Evolutionary conservation across 345 rosid genomes (phyloP).

Genomic region (Populus pruinosa): DNA sequence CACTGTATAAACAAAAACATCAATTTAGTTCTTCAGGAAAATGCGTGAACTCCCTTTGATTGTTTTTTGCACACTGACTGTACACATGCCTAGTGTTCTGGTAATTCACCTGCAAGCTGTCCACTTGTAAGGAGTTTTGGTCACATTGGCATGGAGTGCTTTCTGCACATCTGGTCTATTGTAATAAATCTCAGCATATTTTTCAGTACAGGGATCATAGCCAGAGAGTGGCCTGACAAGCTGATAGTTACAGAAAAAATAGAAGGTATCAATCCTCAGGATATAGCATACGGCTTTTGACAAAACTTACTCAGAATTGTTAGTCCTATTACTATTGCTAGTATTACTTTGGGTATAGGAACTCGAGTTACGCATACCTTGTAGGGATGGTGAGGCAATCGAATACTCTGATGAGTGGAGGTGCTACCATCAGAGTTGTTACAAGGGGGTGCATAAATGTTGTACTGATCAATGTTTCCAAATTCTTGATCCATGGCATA

Average conservation of each 20-base stretch:
- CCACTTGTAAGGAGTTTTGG: constrained; percentile 80
- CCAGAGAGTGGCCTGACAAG: constrained; percentile 59
- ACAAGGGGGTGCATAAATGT: constrained; percentile 87
- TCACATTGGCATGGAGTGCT: constrained; percentile 79
- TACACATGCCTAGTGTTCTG: background rate
- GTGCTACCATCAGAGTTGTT: constrained; percentile 66
- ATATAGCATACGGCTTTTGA: background rate
- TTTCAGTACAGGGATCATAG: constrained; percentile 98
- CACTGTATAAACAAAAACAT: constrained; percentile 39
- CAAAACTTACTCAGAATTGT: background rate
- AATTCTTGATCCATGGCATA: constrained; percentile 97
- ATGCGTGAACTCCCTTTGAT: background rate
- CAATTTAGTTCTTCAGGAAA: background rate
- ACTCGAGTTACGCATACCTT: constrained; percentile 18
- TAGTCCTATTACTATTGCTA: background rate
- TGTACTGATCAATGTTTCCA: constrained; percentile 94
- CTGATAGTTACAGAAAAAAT: constrained; percentile 24
- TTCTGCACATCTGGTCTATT: constrained; percentile 85
- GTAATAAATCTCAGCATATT: constrained; percentile 89
- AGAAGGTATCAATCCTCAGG: background rate
- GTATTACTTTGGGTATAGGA: background rate
- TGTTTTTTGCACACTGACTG: background rate
- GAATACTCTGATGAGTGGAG: constrained; percentile 39
- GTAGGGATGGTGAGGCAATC: constrained; percentile 66
- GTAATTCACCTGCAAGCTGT: constrained; percentile 82